These are phyloP conservation scores for Coelastrella sp. DNA, from an alignment of 139 green algal genomes.

Conservation along the genomic window DNA sequence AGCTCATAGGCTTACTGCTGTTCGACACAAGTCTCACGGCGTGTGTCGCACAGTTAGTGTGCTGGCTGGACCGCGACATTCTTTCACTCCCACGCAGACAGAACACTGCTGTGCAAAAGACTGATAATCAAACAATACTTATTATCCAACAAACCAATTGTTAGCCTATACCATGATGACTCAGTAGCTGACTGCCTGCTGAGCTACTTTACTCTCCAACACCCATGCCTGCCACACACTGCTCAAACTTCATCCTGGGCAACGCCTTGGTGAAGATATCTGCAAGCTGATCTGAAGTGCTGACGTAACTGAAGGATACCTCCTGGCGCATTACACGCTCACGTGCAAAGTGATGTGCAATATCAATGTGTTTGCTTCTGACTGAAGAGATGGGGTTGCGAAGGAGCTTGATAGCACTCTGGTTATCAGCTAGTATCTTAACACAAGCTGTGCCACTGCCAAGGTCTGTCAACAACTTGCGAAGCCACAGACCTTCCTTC, in stretches of 20 bases:
- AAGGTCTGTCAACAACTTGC: conserved; percentile 52
- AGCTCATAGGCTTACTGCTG: neutral
- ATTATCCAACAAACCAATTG: neutral
- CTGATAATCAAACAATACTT: neutral
- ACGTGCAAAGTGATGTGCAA: conserved; percentile 56
- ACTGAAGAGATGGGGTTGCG: conserved; percentile 50
- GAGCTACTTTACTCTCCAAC: neutral
- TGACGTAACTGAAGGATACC: conserved; percentile 44
- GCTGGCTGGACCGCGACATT: neutral
- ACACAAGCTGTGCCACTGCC: neutral
- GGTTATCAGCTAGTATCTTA: conserved; percentile 50
- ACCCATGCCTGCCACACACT: conserved; percentile 39
- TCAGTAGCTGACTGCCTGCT: neutral
- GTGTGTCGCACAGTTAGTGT: neutral
- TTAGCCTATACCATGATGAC: neutral
- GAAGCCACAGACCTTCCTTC: conserved; percentile 63
- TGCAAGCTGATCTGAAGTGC: conserved; percentile 42
- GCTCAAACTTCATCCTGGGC: conserved; percentile 25
- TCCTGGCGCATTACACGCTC: conserved; percentile 48
- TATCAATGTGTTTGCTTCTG: conserved; percentile 61
- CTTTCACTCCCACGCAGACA: conserved; percentile 13
- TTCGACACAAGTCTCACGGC: neutral
- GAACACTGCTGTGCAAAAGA: neutral
- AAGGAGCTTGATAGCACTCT: conserved; percentile 52
- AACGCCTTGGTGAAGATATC: conserved; percentile 60